These are phyloP conservation scores for Beauveria sp. DNA, from an alignment of 2,329 filamentous ascomycete genomes.

Conservation along the genomic window DNA sequence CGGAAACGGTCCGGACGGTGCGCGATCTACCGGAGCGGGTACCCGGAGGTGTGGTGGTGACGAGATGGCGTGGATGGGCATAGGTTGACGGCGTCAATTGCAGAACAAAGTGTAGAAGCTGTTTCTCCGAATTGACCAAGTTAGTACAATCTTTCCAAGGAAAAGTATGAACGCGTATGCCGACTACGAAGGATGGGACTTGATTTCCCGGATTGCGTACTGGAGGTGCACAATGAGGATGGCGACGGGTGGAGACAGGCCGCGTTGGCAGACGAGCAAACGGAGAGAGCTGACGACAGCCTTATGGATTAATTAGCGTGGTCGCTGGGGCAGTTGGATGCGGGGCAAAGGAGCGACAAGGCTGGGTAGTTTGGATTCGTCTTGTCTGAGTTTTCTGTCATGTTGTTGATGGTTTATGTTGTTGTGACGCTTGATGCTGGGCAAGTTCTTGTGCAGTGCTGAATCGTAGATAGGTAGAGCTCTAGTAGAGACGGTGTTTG, in stretches of 20 bases:
- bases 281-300: conserved; percentile 9
- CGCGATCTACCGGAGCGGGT: conserved; percentile 1
- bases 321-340: not conserved
- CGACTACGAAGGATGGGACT: not conserved
- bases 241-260: not conserved
- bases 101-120: not conserved
- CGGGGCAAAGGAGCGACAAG: not conserved
- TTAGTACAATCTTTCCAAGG: not conserved
- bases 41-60: not conserved
- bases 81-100: not conserved
- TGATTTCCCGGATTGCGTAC: not conserved
- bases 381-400: not conserved
- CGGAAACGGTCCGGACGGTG: not conserved
- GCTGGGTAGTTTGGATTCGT: not conserved
- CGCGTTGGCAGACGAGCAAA: not conserved
- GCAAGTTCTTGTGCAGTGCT: not conserved
- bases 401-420: not conserved
- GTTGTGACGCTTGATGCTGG: not conserved
- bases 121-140: too few relatives aligned
- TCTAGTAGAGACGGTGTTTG: not conserved
- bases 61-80: too few relatives aligned
- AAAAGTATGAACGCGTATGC: not conserved
- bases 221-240: not conserved
- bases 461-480: too few relatives aligned
- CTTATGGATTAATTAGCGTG: conserved; percentile 1